Conservation (phyloP, 2,329 filamentous ascomycete genomes). For the Immersiporthe knoxdaviesiana region DNA sequence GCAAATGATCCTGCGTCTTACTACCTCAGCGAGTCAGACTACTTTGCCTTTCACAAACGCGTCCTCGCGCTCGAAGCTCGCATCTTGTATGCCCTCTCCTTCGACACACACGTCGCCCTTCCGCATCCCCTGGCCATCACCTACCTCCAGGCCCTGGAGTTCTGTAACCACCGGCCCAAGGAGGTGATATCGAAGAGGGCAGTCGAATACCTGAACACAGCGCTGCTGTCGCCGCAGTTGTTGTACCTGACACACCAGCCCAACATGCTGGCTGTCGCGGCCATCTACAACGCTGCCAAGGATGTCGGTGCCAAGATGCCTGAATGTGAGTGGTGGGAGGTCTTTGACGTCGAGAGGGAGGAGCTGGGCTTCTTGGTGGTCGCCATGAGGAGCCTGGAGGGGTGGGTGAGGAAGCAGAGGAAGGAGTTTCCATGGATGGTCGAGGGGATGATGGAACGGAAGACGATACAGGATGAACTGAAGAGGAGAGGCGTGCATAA, state of each 20-base stretch:
- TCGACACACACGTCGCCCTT: slow-evolving; percentile 82
- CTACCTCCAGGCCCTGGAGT: slow-evolving; percentile 87
- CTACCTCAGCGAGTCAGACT: slow-evolving; percentile 74
- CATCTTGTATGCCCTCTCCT: slow-evolving; percentile 75
- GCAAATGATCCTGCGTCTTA: slow-evolving; percentile 56
- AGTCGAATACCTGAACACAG: slow-evolving; percentile 82
- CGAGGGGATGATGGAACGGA: slow-evolving; percentile 59
- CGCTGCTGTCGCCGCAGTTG: slow-evolving; percentile 83
- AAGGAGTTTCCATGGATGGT: slow-evolving; percentile 55
- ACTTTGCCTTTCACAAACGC: slow-evolving; percentile 64
- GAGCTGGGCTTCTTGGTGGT: slow-evolving; percentile 93
- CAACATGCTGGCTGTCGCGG: slow-evolving; percentile 79
- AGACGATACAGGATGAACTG: slow-evolving; percentile 63
- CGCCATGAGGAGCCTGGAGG: slow-evolving; percentile 77
- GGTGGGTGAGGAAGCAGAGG: slow-evolving; percentile 65
- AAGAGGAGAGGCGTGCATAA: slow-evolving; percentile 50
- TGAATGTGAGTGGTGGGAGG: slow-evolving; percentile 92
- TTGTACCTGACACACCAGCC: slow-evolving; percentile 93
- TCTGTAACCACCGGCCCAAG: slow-evolving; percentile 46
- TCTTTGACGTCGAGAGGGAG: slow-evolving; percentile 94
- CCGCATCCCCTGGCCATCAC: slow-evolving; percentile 88
- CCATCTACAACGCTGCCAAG: slow-evolving; percentile 85
- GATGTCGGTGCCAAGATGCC: slow-evolving; percentile 79
- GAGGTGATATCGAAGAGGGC: slow-evolving; percentile 64
- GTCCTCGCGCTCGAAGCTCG: slow-evolving; percentile 77